Base-by-base conservation (phyloP, 345 rosid genomes). In the Melaleuca alternifolia region DNA sequence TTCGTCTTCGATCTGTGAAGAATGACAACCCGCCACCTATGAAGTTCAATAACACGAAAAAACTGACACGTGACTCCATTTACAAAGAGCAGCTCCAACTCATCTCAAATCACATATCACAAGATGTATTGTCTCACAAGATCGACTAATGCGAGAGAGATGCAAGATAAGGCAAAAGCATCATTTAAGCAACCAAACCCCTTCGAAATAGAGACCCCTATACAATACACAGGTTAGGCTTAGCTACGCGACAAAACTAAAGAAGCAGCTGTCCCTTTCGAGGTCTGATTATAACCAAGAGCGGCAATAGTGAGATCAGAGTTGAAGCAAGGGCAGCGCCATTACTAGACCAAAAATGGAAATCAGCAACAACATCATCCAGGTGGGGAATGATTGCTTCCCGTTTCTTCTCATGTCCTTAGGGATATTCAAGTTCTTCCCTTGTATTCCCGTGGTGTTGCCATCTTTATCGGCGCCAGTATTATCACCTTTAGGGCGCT, bases 311-410 rank as follows among this genome's bases (percentile, higher is more conserved):
- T 46, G 20, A 37, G 21, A 61, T 95, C 91, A 96, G 87, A 95
- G 96, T 88, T 98, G 99, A 85, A 98, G 98, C 88, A 98, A 90
- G 44, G 99, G 99, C 90, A 98, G 90, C 4, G 99, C 97, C 99
- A 98, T 98, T 85, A 98, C 98, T 28, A 96, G 86, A 51, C 99
- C 99, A 51, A 96, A 94, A 88, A 95, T 91, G 12, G 99, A 98
- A 86, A 98, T 91, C 89, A 98, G 94, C 90, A 96, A 88, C 82
- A 98, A 71, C 94, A 95, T 89, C 92, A 95, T 88, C 99, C 99
- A 95, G 23, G 98, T 92, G 10, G 99, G 98, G 44, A 96, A 91
- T 48, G 93, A 84, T 81, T 92, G 96, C 87, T 93, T 95, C 91
- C 88, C 88, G 91, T 93, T 93, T 89, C 92, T 91, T 88, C 89